These are phyloP conservation scores for Albugo laibachii DNA, from an alignment of 352 stramenopile species.

Conservation along the genomic window DNA sequence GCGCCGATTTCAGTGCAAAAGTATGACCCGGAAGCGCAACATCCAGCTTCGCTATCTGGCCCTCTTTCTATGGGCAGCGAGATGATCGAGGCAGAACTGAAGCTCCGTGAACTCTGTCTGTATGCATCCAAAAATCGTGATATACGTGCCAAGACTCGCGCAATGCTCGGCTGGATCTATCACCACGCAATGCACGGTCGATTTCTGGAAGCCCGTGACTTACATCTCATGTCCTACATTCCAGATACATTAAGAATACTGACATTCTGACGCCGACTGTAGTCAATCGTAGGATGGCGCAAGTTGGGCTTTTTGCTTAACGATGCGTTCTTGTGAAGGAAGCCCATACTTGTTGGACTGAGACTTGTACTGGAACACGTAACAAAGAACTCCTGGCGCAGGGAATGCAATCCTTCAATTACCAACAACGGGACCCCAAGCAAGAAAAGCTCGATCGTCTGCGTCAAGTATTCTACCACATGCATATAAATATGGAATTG, in stretches of 20 bases:
- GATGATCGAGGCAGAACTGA: too few relatives aligned
- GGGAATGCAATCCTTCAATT: conserved; percentile 81
- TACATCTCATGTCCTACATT: conserved; percentile 97
- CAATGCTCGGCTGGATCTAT: conserved; percentile 96
- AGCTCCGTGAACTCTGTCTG: too few relatives aligned
- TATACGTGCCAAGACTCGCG: too few relatives aligned
- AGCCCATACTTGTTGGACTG: conserved; percentile 91
- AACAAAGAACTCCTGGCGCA: conserved; percentile 96
- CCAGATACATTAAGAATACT: conserved; percentile 87
- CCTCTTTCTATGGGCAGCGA: too few relatives aligned
- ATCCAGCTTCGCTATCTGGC: conserved; percentile 79
- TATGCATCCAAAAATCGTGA: too few relatives aligned
- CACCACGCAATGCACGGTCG: conserved; percentile 95
- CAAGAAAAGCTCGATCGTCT: conserved; percentile 95
- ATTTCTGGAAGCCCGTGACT: conserved; percentile 94
- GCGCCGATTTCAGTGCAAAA: conserved; percentile 18
- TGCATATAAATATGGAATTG: conserved; percentile 98
- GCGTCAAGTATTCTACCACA: conserved; percentile 95
- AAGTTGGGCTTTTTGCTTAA: conserved; percentile 93
- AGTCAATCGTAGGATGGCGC: conserved; percentile 91
- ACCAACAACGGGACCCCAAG: conserved; percentile 88
- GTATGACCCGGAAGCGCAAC: conserved; percentile 35
- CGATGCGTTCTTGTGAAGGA: conserved; percentile 88
- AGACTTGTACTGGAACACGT: conserved; percentile 87
- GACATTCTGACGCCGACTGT: conserved; percentile 95